Evolutionary conservation across 129 eudicot species (phyloP), one percentile per base, ranked within the genome.

Genomic region (Solidago caesia): DNA sequence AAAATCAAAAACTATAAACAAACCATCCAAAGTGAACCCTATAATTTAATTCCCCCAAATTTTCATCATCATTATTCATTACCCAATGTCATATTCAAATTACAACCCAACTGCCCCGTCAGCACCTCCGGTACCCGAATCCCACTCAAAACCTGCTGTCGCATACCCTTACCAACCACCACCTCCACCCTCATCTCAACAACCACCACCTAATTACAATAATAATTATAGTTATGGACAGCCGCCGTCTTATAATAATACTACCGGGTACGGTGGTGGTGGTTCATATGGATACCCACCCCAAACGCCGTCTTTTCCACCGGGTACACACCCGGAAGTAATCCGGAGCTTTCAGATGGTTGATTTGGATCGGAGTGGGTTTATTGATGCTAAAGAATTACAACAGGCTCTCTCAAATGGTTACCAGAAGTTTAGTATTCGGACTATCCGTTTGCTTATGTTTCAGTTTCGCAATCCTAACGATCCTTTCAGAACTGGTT

Each of bases 261-360:
- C 29, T 6, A 53, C 53, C 72, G 82, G 81, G 45, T 85, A 73
- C 43, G 82, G 85, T 15, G 61, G 9, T 56, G 29, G 61, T 56
- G 61, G 61, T 16, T 44, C 41, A 46, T 63, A 46, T 9, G 76
- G 72, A 8, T 67, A 80, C 80, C 77, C 82, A 14, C 21, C 83
- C n/a, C 46, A 47, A 2, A 55, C 74, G 51, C 75, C 67, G 29
- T 71, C 76, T 61, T 92, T 89, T 77, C 94, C 94, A 0, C 88
- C 95, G 56, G 96, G 98, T 7, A 89, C 92, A 2, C 83, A 87
- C 77, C 94, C 98, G 74, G 95, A 89, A 53, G 84, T 92, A 7
- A 84, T 92, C 33, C 89, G 95, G 81, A 88, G 90, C 78, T 92
- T 89, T 71, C 87, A 89, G 91, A 87, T 83, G 87, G 96, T 87